Evolutionary conservation across 805 yeast genomes (phyloP), one percentile per base, ranked within the genome.

Genomic region (Alloascoidea africana): DNA sequence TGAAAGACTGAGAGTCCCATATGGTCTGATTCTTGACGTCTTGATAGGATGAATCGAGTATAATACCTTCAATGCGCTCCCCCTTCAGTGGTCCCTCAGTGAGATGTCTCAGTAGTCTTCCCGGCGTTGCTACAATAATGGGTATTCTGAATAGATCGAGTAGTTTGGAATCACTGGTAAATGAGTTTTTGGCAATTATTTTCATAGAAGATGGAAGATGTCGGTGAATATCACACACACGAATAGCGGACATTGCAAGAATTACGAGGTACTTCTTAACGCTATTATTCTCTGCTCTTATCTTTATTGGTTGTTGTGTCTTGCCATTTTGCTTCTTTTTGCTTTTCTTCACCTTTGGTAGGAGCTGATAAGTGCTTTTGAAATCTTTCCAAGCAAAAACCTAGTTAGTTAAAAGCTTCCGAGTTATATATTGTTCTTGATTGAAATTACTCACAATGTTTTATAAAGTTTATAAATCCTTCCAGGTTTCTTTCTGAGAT

Each of bases 141-240:
- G 76, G 56, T 2, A 74, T 35, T 1, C 41, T 34, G 33, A 38
- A 38, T 13, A 43, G 46, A 6, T 48, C 45, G 45, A 23, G 76
- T 59, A 34, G 64, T 53, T 40, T 56, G 51, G 32, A 73, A 54
- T 84, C 94, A 33, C 76, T 77, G 19, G 69, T 66, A 35, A 81
- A 51, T 45, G 77, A 76, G 52, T 81, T 83, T 57, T 84, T 84
- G 43, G 77, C 70, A 49, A 84, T 83, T 36, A 84, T 52, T 53
- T 83, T 84, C 36, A 82, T 47, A 3, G 85, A 70, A 0, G 76
- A 15, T 33, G 38, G 70, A 55, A 70, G 50, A 1, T 81, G 73
- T 45, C 94, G 68, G 50, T 70, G 78, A 2, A 85, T 66, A 48
- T 87, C 96, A 49, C 96, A 89, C 2, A 85, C 91, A 46, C 96